phyloP scores from a whole-genome alignment of 2,329 filamentous ascomycete genomes.

The Alternaria viburni region DNA sequence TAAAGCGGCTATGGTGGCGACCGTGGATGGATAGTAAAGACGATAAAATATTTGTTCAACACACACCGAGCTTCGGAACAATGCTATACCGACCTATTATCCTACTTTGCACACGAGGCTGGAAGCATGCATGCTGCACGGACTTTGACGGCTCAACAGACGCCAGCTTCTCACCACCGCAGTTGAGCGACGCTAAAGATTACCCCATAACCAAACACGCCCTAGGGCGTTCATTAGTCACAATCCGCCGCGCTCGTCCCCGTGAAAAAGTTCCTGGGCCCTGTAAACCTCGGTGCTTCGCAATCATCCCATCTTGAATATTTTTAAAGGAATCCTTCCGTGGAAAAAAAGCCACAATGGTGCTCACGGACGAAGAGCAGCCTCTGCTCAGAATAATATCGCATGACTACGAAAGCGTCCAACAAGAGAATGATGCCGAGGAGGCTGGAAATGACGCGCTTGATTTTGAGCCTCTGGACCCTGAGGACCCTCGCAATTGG shows the following conservation, averaged over 20 bases:
- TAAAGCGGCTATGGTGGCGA: too few relatives aligned
- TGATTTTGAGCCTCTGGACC: slow-evolving; percentile 40
- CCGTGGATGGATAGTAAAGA: neutral
- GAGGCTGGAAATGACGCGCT: slow-evolving; percentile 23
- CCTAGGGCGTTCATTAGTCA: slow-evolving; percentile 5
- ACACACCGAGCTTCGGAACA: neutral
- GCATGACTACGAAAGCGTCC: slow-evolving; percentile 21
- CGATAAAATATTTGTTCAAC: neutral
- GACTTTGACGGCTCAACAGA: neutral
- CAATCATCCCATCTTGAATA: neutral
- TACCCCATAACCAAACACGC: slow-evolving; percentile 1
- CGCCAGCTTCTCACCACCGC: neutral
- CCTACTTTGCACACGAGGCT: neutral
- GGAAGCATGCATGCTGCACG: neutral
- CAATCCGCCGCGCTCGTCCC: neutral
- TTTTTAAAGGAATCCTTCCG: neutral
- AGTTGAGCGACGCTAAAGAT: neutral
- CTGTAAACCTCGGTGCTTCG: neutral
- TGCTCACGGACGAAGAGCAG: slow-evolving; percentile 36
- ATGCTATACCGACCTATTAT: neutral
- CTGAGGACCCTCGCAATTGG: slow-evolving; percentile 43
- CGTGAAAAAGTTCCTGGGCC: slow-evolving; percentile 3
- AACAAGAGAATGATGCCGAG: slow-evolving; percentile 13
- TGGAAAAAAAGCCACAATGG: slow-evolving; percentile 11
- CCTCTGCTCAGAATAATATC: slow-evolving; percentile 34